Base-by-base conservation (phyloP, 371 early-diverging fungal genomes). In the Mortierella sp. region DNA sequence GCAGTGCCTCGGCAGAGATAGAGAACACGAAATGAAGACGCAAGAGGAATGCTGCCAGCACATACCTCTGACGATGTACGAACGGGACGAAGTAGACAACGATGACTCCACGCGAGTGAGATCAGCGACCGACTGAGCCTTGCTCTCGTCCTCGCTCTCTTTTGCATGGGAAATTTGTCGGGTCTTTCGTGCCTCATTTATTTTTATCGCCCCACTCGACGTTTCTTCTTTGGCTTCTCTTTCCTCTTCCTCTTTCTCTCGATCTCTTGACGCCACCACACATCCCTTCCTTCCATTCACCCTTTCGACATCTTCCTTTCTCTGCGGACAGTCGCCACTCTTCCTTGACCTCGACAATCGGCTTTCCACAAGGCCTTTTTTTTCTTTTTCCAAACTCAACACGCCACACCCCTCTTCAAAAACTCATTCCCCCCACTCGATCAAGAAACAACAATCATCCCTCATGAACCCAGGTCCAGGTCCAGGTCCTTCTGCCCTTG, bases 221-320 rank as follows among this genome's bases (percentile, higher is more conserved):
- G 28, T 59, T 37, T 21, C 44, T 44, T n/a, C 57, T 37, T 28
- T 44, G 46, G 28, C 44, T 44, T 13, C 14, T 59, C 55, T 43
- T 59, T 37, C 37, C 31, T 26, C 19, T n/a, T 51, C 40, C 6
- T 21, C 13, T 19, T 31, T 67, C 69, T 28, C n/a, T 44, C 31
- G 67, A 67, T 67, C 64, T 61, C 24, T 37, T 19, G 34, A 40
- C 69, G 31, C 75, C 51, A 24, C 57, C 69, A 40, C 61, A n/a
- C 34, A 11, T 53, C 43, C 69, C 16, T 75, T 24, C 64, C 50
- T 31, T 53, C 43, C 69, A 44, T 61, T 61, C 61, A 19, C 19
- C 34, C 13, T 34, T 21, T 34, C 28, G 31, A 31, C 61, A 28
- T 40, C 67, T 24, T 50, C 43, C 8, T 37, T 31, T 40, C 43